These are phyloP conservation scores for Russula olivacea DNA, from an alignment of 768 basidiomycete genomes.

Conservation along the genomic window DNA sequence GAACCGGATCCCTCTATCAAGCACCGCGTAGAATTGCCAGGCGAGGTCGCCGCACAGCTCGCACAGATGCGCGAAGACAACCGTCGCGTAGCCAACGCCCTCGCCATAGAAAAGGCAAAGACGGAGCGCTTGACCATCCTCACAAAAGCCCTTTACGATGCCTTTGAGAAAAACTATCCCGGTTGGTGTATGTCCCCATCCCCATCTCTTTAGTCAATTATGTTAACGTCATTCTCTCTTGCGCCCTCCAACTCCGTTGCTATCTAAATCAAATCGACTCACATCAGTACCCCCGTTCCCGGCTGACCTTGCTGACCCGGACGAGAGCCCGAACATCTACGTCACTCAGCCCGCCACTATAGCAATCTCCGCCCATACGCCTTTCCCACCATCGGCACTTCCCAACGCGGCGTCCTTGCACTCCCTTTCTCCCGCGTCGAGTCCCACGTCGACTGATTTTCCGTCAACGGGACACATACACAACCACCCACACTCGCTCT, in stretches of 20 bases:
- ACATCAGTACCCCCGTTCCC: constrained; percentile 35
- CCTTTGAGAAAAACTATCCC: constrained; percentile 50
- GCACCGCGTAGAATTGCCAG: constrained; percentile 73
- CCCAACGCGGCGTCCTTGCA: constrained; percentile 42
- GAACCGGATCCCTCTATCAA: constrained; percentile 70
- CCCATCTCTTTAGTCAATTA: not conserved
- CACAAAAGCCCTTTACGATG: constrained; percentile 58
- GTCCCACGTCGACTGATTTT: constrained; percentile 48
- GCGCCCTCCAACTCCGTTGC: constrained; percentile 1
- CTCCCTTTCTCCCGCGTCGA: constrained; percentile 45
- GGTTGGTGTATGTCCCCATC: constrained; percentile 41
- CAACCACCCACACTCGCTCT: constrained; percentile 38
- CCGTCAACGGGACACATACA: constrained; percentile 30
- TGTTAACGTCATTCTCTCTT: constrained; percentile 1
- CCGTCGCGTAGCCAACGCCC: constrained; percentile 47
- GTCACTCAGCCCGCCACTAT: constrained; percentile 56
- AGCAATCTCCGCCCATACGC: constrained; percentile 29
- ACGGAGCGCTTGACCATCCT: constrained; percentile 55
- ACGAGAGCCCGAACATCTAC: constrained; percentile 59
- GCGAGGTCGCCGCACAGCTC: constrained; percentile 67
- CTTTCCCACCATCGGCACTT: constrained; percentile 38
- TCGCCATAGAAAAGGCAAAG: constrained; percentile 51
- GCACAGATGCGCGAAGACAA: constrained; percentile 70
- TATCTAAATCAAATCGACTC: constrained; percentile 31
- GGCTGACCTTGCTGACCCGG: constrained; percentile 46